These are phyloP conservation scores for Pinus taeda DNA, from an alignment of 75 land plant species.

Conservation along the genomic window DNA sequence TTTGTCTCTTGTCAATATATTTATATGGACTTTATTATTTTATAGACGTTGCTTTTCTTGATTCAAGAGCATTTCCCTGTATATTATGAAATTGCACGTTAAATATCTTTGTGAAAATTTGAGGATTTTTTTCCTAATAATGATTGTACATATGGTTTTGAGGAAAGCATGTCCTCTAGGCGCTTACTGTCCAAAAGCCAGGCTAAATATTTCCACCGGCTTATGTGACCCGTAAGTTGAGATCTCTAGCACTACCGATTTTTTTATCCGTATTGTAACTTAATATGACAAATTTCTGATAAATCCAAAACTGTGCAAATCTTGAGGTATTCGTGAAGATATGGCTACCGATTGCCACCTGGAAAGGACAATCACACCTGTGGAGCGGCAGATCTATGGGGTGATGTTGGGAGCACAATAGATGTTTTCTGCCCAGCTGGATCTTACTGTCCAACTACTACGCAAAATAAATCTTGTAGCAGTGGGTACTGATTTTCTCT, in stretches of 20 bases:
- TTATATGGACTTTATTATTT: not conserved
- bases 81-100: not conserved
- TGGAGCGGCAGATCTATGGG: conserved; percentile 96
- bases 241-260: not conserved
- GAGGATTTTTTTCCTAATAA: not conserved
- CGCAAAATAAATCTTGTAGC: conserved; percentile 44
- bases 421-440: conserved; percentile 87
- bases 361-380: conserved; percentile 64
- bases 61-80: no score
- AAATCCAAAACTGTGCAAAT: not conserved
- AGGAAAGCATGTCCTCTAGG: conserved; percentile 90
- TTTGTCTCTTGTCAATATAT: not conserved
- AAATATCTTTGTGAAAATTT: not conserved
- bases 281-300: not conserved
- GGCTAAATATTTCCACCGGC: conserved; percentile 58
- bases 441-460: conserved; percentile 80
- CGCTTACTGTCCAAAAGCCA: conserved; percentile 77
- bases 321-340: conserved; percentile 40
- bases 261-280: not conserved
- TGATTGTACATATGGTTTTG: not conserved
- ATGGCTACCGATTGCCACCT: conserved; percentile 68
- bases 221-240: conserved; percentile 88
- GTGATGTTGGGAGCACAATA: conserved; percentile 48
- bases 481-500: conserved; percentile 56
- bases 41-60: not conserved